These are phyloP conservation scores for Raffaelea deltoideospora DNA, from an alignment of 2,329 filamentous ascomycete genomes.

Conservation along the genomic window DNA sequence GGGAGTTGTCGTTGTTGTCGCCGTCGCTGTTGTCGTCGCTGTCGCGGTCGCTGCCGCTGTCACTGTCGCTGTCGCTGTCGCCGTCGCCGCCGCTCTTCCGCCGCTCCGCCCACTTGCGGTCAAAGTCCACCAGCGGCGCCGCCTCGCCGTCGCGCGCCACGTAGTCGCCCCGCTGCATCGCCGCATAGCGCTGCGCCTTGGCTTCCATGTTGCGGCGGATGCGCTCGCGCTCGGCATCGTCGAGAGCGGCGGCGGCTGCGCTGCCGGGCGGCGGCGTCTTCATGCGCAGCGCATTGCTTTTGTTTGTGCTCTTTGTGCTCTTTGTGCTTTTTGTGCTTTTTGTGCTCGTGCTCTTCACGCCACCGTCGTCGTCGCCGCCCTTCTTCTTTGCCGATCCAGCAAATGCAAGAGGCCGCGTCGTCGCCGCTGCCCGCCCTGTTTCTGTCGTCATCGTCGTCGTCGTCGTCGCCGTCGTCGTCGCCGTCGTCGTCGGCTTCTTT, in stretches of 20 bases:
- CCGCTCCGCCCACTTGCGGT: conserved; percentile 80
- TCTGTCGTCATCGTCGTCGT: not conserved
- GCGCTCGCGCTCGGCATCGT: conserved; percentile 52
- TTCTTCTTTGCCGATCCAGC: not conserved
- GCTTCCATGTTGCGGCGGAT: conserved; percentile 74
- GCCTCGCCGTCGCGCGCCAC: conserved; percentile 49
- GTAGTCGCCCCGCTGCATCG: conserved; percentile 81
- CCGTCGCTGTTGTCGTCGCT: conserved; percentile 25
- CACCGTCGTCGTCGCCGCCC: not conserved
- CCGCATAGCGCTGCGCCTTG: conserved; percentile 76
- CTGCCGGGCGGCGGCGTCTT: conserved; percentile 26
- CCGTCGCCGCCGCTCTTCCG: conserved; percentile 34
- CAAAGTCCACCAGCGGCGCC: conserved; percentile 75
- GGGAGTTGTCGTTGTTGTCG: conserved; percentile 65
- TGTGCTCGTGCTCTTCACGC: not conserved
- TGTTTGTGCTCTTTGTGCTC: not conserved
- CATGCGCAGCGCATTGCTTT: conserved; percentile 20
- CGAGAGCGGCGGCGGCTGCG: conserved; percentile 42
- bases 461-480: conserved; percentile 12
- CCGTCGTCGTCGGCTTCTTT: conserved; percentile 24
- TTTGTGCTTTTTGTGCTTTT: not conserved
- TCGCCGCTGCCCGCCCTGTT: not conserved
- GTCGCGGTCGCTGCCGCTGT: conserved; percentile 21
- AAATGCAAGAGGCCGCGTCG: not conserved
- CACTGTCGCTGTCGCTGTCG: not conserved